Conservation (phyloP, 2,329 filamentous ascomycete species). For the Phoma sp. region DNA sequence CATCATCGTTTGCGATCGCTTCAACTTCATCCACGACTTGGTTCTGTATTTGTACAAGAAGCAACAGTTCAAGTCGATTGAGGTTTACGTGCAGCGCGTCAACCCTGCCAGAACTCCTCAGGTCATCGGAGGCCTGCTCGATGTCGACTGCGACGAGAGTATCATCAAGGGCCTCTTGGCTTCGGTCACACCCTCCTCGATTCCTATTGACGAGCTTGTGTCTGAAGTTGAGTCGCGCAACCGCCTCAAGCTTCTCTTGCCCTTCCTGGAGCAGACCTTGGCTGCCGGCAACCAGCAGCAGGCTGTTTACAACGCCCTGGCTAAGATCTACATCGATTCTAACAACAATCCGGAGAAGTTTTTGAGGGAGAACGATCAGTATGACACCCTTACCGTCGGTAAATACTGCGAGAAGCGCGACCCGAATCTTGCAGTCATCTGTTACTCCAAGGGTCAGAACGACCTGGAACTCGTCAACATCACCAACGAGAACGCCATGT, state of each 20-base stretch:
- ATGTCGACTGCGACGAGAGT: conserved; percentile 95
- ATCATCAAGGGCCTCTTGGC: conserved; percentile 92
- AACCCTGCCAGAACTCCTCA: conserved; percentile 91
- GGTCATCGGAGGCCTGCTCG: conserved; percentile 89
- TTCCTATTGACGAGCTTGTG: conserved; percentile 94
- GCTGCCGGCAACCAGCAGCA: conserved; percentile 92
- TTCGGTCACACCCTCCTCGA: conserved; percentile 81
- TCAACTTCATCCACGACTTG: conserved; percentile 97
- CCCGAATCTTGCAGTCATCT: conserved; percentile 92
- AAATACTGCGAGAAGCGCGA: conserved; percentile 99
- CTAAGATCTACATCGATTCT: conserved; percentile 98
- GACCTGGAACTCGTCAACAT: conserved; percentile 96
- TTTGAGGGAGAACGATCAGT: conserved; percentile 95
- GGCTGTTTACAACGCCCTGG: conserved; percentile 94
- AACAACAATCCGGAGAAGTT: conserved; percentile 99
- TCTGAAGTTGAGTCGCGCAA: conserved; percentile 95
- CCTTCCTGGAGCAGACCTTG: conserved; percentile 93
- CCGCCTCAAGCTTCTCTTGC: conserved; percentile 90
- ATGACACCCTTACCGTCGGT: conserved; percentile 88
- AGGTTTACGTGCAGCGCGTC: conserved; percentile 96
- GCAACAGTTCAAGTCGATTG: conserved; percentile 98
- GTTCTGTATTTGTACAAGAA: conserved; percentile 98
- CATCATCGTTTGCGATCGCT: conserved; percentile 99
- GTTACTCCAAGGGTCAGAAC: conserved; percentile 95
- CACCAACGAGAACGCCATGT: conserved; percentile 99